Evolutionary conservation across 352 stramenopile genomes (phyloP), one percentile per base, ranked within the genome.

Genomic region (Phytophthora uliginosa): DNA sequence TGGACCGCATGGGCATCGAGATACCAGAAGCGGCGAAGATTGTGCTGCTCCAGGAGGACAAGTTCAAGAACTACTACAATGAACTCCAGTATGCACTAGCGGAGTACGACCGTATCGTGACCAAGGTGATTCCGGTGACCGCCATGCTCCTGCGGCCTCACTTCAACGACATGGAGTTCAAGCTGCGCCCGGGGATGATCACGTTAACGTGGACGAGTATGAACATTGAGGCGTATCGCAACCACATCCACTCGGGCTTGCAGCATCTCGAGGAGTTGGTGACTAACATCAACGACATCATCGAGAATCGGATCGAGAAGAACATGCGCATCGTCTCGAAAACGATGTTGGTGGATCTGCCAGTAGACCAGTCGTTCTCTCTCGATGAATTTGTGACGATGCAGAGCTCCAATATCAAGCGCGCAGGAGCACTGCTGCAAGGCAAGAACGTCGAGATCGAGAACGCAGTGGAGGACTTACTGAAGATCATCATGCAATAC

Each of bases 81-180:
- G 95, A 99, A 60, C 85, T 99, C 2, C 96, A 99, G 69, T 99
- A 98, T 78, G 95, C 96, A 8, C 85, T 99, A 12, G 93, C 92
- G 7, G 97, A 99, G 77, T 99, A 99, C 77, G 97, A 99, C 56
- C 97, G 97, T 22, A 98, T 99, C 55, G 95, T 99, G 20, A 95
- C 85, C 15, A 98, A 99, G 67, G 96, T 99, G 40, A 99, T 99
- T 66, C 97, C 97, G 0, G 97, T 99, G n/a, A 99, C 97, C 6
- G 95, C 97, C 2, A 97, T 98, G 86, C 82, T 99, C 1, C 71
- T 99, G 28, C 90, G 93, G n/a, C 97, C 98, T 6, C 97, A 99
- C 68, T 99, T 99, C 65, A 99, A 99, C 66, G 98, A 99, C 79
- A 99, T 99, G 95, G 97, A 99, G 79, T 99, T 99, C 85, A 99